A percentile compares a stretch with the other conserved stretches of the same genome.
These are phyloP conservation scores for Aureobasidium subglaciale DNA, from an alignment of 2,329 filamentous ascomycete genomes.

Conservation along the genomic window DNA sequence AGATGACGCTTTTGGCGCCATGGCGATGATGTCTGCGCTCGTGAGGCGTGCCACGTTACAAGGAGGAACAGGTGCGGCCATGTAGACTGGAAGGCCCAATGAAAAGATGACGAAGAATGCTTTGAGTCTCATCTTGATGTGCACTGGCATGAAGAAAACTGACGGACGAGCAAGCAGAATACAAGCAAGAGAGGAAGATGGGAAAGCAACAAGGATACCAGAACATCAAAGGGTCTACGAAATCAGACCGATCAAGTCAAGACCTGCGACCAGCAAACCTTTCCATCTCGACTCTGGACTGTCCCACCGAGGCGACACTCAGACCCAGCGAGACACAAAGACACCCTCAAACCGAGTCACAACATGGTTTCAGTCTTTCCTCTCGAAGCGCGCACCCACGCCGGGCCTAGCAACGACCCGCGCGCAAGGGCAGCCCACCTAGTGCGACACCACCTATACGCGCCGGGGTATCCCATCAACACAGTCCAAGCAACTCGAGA, in stretches of 20 bases:
- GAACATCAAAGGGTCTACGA: background rate
- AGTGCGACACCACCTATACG: background rate
- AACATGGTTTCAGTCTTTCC: slow-evolving; percentile 3
- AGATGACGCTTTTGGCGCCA: slow-evolving; percentile 51
- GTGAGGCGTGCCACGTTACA: slow-evolving; percentile 21
- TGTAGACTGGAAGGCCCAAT: background rate
- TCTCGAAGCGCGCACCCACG: background rate
- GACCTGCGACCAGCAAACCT: background rate
- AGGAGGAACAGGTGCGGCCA: background rate
- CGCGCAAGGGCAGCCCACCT: slow-evolving; percentile 1
- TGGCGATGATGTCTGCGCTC: slow-evolving; percentile 40
- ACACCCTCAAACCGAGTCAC: background rate
- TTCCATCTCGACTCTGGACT: background rate
- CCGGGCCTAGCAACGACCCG: background rate
- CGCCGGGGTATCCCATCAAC: background rate
- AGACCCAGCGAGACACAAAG: background rate
- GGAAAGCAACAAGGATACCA: background rate
- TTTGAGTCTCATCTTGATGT: background rate
- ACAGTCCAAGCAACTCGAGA: background rate
- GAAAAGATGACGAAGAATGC: slow-evolving; percentile 5
- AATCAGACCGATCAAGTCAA: background rate
- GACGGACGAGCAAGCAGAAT: background rate
- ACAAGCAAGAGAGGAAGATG: background rate
- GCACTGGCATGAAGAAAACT: background rate
- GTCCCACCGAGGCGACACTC: background rate